These are phyloP conservation scores for Paramecium bursaria DNA, from an alignment of 73 alveolate genomes.

Conservation along the genomic window DNA sequence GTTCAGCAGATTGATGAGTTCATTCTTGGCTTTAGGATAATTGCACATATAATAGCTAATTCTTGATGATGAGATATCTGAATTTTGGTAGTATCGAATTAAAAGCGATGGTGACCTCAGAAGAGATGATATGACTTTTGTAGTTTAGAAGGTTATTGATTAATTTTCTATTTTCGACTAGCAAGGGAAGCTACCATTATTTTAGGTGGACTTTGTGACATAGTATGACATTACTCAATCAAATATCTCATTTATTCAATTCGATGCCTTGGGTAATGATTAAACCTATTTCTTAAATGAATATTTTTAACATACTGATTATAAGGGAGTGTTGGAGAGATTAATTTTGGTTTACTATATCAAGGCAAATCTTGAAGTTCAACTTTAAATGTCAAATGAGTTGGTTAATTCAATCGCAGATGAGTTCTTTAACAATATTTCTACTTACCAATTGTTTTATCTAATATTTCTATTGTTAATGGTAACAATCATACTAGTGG, in stretches of 20 bases:
- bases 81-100: background rate
- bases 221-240: background rate
- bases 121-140: background rate
- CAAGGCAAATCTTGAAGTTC: background rate
- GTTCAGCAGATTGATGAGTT: background rate
- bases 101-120: constrained; percentile 17
- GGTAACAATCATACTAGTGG: background rate
- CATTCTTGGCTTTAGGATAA: constrained; percentile 16
- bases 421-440: background rate
- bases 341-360: background rate
- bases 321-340: background rate
- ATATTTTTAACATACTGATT: background rate
- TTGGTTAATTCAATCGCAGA: background rate
- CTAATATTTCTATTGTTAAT: background rate
- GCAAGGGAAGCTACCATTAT: background rate
- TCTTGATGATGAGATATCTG: constrained; percentile 1
- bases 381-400: background rate
- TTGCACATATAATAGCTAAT: background rate
- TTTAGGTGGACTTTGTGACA: background rate
- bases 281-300: background rate
- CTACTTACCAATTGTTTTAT: background rate
- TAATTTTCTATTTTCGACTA: background rate
- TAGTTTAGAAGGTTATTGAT: background rate
- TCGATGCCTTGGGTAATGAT: background rate
- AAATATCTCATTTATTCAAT: background rate